These are phyloP conservation scores for Dichotomopilus funicola DNA, from an alignment of 2,329 filamentous ascomycete genomes.

Conservation along the genomic window DNA sequence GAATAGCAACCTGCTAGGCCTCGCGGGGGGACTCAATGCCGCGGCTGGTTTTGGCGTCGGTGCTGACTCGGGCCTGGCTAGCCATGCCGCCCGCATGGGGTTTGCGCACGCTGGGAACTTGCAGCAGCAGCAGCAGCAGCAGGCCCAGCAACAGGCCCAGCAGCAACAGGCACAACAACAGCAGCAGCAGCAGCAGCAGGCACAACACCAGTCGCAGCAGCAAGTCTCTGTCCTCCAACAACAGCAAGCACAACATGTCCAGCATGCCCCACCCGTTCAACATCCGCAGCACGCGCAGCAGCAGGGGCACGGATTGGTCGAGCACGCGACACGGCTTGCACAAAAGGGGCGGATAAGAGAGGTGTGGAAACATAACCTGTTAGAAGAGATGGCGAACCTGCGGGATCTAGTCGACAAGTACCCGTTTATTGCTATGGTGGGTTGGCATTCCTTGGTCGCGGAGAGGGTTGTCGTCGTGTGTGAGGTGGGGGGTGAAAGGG, in stretches of 20 bases:
- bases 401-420: constrained; percentile 82
- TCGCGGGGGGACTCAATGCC: constrained; percentile 49
- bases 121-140: constrained; percentile 48
- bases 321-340: constrained; percentile 45
- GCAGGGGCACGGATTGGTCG: constrained; percentile 36
- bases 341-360: constrained; percentile 82
- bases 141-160: constrained; percentile 41
- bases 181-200: constrained; percentile 17
- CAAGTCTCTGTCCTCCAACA: not conserved
- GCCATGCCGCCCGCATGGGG: constrained; percentile 80
- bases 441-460: constrained; percentile 25
- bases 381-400: constrained; percentile 82
- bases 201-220: constrained; percentile 11
- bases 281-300: constrained; percentile 20
- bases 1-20: constrained; percentile 49
- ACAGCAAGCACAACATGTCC: constrained; percentile 35
- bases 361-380: constrained; percentile 88
- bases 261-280: constrained; percentile 18
- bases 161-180: constrained; percentile 17
- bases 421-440: constrained; percentile 95
- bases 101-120: constrained; percentile 67
- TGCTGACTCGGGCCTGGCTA: constrained; percentile 67
- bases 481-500: too few species aligned
- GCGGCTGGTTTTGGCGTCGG: constrained; percentile 42
- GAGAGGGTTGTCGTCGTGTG: not conserved